These are phyloP conservation scores for Sporothrix humicola DNA, from an alignment of 2,329 filamentous ascomycete genomes.

Conservation along the genomic window DNA sequence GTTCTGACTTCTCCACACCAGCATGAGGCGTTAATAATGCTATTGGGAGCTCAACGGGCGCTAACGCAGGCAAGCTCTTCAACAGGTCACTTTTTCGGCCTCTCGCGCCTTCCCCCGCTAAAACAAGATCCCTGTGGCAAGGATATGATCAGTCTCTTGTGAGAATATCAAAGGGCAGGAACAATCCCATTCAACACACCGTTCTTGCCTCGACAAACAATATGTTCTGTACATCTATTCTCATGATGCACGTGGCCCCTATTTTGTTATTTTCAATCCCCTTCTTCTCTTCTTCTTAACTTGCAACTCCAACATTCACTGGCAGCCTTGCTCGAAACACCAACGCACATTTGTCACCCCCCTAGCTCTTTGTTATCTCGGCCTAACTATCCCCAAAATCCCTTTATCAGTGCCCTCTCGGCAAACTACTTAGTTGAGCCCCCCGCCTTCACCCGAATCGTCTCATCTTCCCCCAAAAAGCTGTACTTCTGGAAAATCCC, in stretches of 20 bases:
- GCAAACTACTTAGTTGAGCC: not conserved
- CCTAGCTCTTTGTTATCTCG: slow-evolving; percentile 23
- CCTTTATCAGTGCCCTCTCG: slow-evolving; percentile 7
- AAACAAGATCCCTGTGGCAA: not conserved
- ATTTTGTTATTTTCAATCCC: not conserved
- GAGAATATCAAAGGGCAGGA: slow-evolving; percentile 4
- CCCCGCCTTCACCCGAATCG: slow-evolving; percentile 15
- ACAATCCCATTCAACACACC: slow-evolving; percentile 19
- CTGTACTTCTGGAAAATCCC: not conserved
- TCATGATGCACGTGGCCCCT: not conserved
- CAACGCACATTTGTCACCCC: not conserved
- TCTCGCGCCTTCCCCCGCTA: slow-evolving; percentile 17
- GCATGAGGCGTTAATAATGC: not conserved
- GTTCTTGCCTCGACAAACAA: slow-evolving; percentile 19
- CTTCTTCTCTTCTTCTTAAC: not conserved
- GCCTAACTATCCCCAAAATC: not conserved
- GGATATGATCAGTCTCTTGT: not conserved
- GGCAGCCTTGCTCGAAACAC: not conserved
- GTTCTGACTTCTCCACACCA: not conserved
- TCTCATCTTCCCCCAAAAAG: not conserved
- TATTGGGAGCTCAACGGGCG: not conserved
- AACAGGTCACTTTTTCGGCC: not conserved
- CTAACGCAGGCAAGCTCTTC: not conserved
- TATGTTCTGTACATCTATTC: not conserved
- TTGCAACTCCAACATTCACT: not conserved